Conservation (phyloP, 2,329 filamentous ascomycete genomes). For the Ascochyta viciae-villosae region DNA sequence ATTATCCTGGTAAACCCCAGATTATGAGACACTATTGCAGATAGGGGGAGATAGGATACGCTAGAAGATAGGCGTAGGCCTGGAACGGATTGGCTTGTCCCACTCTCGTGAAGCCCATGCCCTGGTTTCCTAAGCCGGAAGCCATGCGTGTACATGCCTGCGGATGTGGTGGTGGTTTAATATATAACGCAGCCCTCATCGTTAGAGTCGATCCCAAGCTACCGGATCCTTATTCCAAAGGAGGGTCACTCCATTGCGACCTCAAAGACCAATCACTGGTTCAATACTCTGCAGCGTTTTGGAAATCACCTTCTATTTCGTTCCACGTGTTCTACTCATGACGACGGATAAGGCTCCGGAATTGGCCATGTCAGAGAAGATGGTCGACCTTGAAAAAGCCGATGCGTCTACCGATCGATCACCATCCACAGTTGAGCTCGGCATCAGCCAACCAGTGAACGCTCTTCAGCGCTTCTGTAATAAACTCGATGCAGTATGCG, state of each 20-base stretch:
- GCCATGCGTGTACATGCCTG: not conserved
- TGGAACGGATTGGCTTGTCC: conserved; percentile 6
- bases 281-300: not conserved
- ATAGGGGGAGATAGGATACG: conserved; percentile 18
- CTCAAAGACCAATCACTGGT: not conserved
- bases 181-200: not conserved
- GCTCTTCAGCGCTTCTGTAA: conserved; percentile 30
- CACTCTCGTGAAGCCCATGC: conserved; percentile 17
- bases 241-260: not conserved
- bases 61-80: conserved; percentile 12
- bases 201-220: not conserved
- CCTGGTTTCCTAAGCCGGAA: not conserved
- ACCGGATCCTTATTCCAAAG: not conserved
- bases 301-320: not conserved
- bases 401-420: conserved; percentile 10
- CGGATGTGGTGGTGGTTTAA: not conserved
- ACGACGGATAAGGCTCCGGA: not conserved
- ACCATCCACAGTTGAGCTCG: conserved; percentile 22
- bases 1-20: conserved; percentile 8
- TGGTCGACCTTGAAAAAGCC: conserved; percentile 10
- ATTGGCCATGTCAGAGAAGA: conserved; percentile 8
- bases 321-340: not conserved
- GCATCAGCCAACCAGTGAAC: conserved; percentile 26
- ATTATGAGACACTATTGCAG: conserved; percentile 6
- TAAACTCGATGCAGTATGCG: conserved; percentile 34